Conservation (phyloP, 495 filamentous ascomycete genomes). For the Podospora conica region DNA sequence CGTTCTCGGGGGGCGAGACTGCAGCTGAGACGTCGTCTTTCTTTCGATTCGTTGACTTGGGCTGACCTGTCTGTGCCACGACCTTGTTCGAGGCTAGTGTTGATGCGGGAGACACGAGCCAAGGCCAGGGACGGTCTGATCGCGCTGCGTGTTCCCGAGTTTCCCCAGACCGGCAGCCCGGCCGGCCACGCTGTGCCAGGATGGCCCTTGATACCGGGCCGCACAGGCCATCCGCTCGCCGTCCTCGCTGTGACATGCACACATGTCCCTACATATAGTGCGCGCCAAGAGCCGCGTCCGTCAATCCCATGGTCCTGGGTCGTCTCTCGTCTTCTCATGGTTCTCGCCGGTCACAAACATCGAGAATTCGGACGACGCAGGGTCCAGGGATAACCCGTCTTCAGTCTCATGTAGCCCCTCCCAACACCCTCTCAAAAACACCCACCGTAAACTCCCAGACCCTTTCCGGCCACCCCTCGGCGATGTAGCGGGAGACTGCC, state of each 20-base stretch:
- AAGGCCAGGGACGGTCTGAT: not conserved
- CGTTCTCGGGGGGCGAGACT: not conserved
- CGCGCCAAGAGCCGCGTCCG: not conserved
- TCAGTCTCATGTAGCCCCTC: no score
- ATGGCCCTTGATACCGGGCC: not conserved
- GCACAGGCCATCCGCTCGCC: not conserved
- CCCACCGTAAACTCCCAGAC: constrained; percentile 13
- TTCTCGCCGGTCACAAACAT: no score
- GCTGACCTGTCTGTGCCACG: not conserved
- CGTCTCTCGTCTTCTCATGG: no score
- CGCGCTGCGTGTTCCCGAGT: not conserved
- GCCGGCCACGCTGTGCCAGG: not conserved
- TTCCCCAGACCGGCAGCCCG: not conserved
- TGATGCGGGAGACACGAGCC: not conserved
- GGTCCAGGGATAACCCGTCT: no score
- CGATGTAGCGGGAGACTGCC: constrained; percentile 2
- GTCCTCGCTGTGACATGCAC: not conserved
- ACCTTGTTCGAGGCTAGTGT: not conserved
- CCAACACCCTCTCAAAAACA: constrained; percentile 4
- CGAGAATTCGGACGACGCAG: no score
- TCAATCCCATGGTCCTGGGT: not conserved
- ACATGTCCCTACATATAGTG: not conserved
- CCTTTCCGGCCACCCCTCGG: constrained; percentile 13
- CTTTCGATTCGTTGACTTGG: not conserved
- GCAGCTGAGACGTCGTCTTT: not conserved